Base-by-base conservation (phyloP, 2,329 filamentous ascomycete genomes). In the Exserohilum rostratum region DNA sequence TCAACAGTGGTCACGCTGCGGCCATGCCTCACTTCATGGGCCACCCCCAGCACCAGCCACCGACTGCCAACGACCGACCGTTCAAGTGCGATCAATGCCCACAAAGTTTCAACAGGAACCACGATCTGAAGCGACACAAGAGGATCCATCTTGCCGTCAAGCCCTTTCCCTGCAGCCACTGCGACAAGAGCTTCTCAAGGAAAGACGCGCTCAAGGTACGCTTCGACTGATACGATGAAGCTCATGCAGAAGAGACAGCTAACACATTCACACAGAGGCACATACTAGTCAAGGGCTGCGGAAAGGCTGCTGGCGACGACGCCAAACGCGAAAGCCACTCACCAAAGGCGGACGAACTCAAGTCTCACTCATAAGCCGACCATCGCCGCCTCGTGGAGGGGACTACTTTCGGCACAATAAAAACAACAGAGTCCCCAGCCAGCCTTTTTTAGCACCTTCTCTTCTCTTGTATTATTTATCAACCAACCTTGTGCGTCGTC, bases 151-250 rank as follows among this genome's bases (percentile, higher is more conserved):
- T 98, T 53, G 90, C 92, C 0, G 91, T 98, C 35, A 99, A 99
- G 81, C 95, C 95, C 0, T 98, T 93, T 74, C 93, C 93, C 0
- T 99, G 95, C 74, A 85, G 81, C 6, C 89, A 89, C 69, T 99
- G 95, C 73, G 92, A 96, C 58, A 98, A 98, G 84, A 95, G 90
- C 72, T 99, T 99, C 70, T 97, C 93, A 3, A 84, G 95, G 55
- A 98, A 98, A 74, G 95, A 98, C 76, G 95, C 95, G 9, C 80
- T 99, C 27, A 98, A 98, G 90, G 95, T 98, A 79, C 67, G 85
- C 79, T 22, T 31, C 15, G 25, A 4, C 27, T 42, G 13, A 17
- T 6, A 17, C 38, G 33, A 35, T 5, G 0, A 15, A 2, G 53
- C 33, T 46, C 18, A 15, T 27, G 11, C 9, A 83, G 4, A 78